Conservation (phyloP, 2,329 filamentous ascomycete species). For the Thielaviopsis euricoi region DNA sequence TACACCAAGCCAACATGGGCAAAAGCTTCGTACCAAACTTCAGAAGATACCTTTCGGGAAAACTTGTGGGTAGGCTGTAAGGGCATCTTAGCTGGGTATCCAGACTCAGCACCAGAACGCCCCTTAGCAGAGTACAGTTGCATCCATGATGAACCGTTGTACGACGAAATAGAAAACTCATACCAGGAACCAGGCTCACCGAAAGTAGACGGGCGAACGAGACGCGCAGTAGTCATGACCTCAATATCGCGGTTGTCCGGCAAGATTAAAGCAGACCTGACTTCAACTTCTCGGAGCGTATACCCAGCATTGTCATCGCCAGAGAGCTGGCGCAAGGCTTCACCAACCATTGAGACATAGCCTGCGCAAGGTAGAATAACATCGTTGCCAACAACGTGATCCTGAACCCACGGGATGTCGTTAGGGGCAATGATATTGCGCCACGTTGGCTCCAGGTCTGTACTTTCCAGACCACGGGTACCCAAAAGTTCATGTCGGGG, state of each 20-base stretch:
- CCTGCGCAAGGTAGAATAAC: neutral
- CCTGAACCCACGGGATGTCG: constrained; percentile 38
- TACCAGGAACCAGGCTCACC: constrained; percentile 24
- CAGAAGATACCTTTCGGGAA: neutral
- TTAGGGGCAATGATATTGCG: constrained; percentile 30
- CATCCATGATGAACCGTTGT: constrained; percentile 16
- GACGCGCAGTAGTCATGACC: constrained; percentile 30
- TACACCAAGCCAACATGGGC: constrained; percentile 23
- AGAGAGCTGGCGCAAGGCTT: neutral
- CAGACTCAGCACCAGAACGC: neutral
- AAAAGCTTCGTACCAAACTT: constrained; percentile 17
- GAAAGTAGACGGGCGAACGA: constrained; percentile 9
- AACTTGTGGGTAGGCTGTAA: neutral
- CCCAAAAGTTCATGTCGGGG: constrained; percentile 31
- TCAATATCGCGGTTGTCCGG: constrained; percentile 29
- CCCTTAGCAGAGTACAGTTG: neutral
- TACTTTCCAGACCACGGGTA: constrained; percentile 26
- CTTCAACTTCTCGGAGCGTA: constrained; percentile 27
- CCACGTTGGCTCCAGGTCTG: constrained; percentile 30
- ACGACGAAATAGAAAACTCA: constrained; percentile 40
- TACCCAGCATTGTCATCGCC: neutral
- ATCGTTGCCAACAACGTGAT: constrained; percentile 23
- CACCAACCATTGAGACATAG: constrained; percentile 14
- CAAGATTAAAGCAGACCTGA: constrained; percentile 31
- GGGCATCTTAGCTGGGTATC: neutral